These are phyloP conservation scores for Vigna reflexopilosa DNA, from an alignment of 306 rosid genomes.

Conservation along the genomic window DNA sequence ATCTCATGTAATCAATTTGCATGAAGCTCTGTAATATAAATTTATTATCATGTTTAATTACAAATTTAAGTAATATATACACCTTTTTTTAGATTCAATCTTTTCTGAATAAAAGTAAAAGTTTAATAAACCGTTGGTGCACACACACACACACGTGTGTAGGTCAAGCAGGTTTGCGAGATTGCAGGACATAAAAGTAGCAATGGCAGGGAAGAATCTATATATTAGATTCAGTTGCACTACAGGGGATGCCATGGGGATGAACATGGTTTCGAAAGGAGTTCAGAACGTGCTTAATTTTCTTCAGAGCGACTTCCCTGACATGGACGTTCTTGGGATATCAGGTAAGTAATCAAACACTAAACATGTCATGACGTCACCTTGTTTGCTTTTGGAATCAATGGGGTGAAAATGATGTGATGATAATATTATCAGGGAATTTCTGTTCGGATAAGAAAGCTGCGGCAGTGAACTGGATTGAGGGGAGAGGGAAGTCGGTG, in stretches of 20 bases:
- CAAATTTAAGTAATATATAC: no score
- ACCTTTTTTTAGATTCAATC: no score
- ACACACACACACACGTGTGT: background rate
- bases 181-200: slow-evolving; percentile 64
- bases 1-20: no score
- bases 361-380: background rate
- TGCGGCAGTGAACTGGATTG: slow-evolving; percentile 92
- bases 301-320: slow-evolving; percentile 76
- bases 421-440: slow-evolving; percentile 51
- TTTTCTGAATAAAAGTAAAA: no score
- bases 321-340: slow-evolving; percentile 94
- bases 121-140: no score
- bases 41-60: no score
- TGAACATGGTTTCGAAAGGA: slow-evolving; percentile 97
- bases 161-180: slow-evolving; percentile 87
- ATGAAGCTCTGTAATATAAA: no score
- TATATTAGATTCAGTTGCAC: slow-evolving; percentile 78
- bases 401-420: background rate
- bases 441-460: slow-evolving; percentile 95
- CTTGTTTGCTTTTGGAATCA: background rate
- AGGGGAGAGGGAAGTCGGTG: slow-evolving; percentile 90
- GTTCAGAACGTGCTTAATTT: slow-evolving; percentile 80
- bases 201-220: slow-evolving; percentile 80
- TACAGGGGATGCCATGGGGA: slow-evolving; percentile 98
- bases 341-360: slow-evolving; percentile 51